Base-by-base conservation (phyloP, 2,329 filamentous ascomycete species). In the Sclerotinia nivalis region DNA sequence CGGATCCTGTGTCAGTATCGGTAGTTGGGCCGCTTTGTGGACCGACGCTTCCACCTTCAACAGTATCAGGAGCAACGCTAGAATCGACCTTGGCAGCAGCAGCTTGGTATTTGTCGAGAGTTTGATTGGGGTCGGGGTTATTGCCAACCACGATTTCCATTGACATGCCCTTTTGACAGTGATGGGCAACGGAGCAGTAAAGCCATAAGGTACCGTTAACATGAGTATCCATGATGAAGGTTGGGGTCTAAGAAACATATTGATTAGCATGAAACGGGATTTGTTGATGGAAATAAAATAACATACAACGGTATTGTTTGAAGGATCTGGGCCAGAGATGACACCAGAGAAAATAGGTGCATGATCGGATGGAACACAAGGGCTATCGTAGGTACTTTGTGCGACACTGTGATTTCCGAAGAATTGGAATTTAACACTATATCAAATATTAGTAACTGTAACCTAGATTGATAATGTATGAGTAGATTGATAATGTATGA, bases 381-480 rank as follows among this genome's bases (percentile, higher is more conserved):
- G 91, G 69, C 85, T 80, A 75, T 90, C 88, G 76, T 93, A 95
- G 76, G 84, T 88, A 61, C 91, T 92, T 82, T 93, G 90, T n/a
- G 89, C 91, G 70, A 93, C 88, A 67, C 91, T 93, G 85, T 95
- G 92, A 83, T 93, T 94, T 74, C 84, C 85, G 15, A 13, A 40
- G 50, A 69, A 69, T 12, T 49, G 15, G 8, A 69, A 69, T 1
- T 37, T 20, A 28, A 69, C 50, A 37, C 67, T 69, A 20, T 34
- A n/a, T 9, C 4, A 9, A 9, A 12, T 8, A 10, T 65, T 28
- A 65, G 67, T 18, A 83, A 83, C 72, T 83, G 82, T 82, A 89
- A 90, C 79, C 89, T 43, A 43, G 40, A 18, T 34, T 43, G 40
- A 43, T 43, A 43, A 80, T 89, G 86, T 79, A 89, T 86, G 83